phyloP scores from a whole-genome alignment of 1,139 yeast species.

The Groenewaldozyma sp. region DNA sequence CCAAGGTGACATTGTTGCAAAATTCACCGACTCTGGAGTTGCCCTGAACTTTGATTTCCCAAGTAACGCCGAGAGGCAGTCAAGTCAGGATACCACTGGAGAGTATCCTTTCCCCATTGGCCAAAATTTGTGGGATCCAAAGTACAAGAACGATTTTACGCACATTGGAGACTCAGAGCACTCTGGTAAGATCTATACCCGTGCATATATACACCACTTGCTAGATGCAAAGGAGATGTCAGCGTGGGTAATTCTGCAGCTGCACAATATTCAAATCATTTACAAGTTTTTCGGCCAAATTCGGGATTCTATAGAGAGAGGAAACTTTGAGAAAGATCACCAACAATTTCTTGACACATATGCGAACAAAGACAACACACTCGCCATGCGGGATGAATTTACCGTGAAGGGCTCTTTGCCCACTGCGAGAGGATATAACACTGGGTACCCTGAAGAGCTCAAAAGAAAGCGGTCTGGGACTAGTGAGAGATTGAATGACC shows the following conservation, averaged over 20 bases:
- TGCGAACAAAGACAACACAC: constrained; percentile 15
- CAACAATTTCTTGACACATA: constrained; percentile 22
- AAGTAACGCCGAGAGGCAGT: no score
- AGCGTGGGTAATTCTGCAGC: constrained; percentile 34
- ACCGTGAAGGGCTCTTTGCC: constrained; percentile 14
- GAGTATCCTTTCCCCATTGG: constrained; percentile 19
- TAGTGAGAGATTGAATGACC: constrained; percentile 14
- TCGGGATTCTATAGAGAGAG: constrained; percentile 23
- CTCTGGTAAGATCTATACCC: constrained; percentile 23
- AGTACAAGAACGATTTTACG: constrained; percentile 26
- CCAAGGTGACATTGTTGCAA: constrained; percentile 25
- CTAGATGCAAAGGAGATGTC: constrained; percentile 36
- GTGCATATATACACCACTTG: constrained; percentile 35
- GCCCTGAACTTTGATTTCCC: constrained; percentile 30
- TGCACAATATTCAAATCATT: constrained; percentile 29
- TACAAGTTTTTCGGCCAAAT: constrained; percentile 27
- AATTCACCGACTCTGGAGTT: constrained; percentile 31
- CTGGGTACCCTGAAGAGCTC: constrained; percentile 13
- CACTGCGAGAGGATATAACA: constrained; percentile 18
- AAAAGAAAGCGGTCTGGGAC: constrained; percentile 13
- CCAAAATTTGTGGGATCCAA: constrained; percentile 27
- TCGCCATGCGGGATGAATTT: constrained; percentile 13
- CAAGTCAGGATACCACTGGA: constrained; percentile 12
- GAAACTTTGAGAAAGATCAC: constrained; percentile 24
- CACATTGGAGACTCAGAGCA: constrained; percentile 16